Conservation (phyloP, 495 filamentous ascomycete species). For the Penicillium macrosclerotiorum region DNA sequence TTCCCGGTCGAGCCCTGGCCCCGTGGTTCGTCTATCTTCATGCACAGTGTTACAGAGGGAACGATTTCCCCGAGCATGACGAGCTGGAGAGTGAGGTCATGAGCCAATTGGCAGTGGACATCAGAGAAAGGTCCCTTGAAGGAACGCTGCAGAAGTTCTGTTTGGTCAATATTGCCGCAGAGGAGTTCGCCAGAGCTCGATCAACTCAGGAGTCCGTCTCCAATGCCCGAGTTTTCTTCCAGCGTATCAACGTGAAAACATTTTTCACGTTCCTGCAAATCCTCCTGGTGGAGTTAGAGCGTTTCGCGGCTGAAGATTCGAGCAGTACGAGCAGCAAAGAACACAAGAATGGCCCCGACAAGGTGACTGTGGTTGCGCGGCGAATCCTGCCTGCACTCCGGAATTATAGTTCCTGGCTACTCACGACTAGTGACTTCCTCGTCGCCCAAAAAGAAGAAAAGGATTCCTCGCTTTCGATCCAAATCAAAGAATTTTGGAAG, state of each 20-base stretch:
- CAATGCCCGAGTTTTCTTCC: conserved; percentile 66
- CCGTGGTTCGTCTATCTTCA: conserved; percentile 88
- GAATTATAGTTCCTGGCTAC: conserved; percentile 73
- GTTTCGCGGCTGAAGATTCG: conserved; percentile 50
- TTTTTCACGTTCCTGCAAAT: conserved; percentile 75
- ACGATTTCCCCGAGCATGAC: conserved; percentile 67
- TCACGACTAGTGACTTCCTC: conserved; percentile 49
- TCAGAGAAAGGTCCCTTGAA: conserved; percentile 67
- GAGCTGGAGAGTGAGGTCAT: conserved; percentile 87
- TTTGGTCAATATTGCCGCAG: conserved; percentile 81
- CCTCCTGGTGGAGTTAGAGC: conserved; percentile 65
- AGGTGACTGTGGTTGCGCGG: conserved; percentile 60
- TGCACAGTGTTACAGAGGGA: conserved; percentile 74
- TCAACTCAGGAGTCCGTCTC: conserved; percentile 47
- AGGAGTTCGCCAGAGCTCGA: conserved; percentile 63
- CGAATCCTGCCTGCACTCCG: conserved; percentile 68
- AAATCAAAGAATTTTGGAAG: conserved; percentile 68
- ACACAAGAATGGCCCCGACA: conserved; percentile 44
- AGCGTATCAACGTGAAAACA: conserved; percentile 78
- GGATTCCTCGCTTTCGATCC: conserved; percentile 54
- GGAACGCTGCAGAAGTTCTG: conserved; percentile 73
- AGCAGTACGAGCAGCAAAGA: conserved; percentile 30
- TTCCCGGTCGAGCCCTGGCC: conserved; percentile 54
- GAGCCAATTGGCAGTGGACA: conserved; percentile 66
- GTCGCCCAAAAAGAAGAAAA: conserved; percentile 53